Evolutionary conservation across 108 stramenopile species (phyloP).

Genomic region (Bacterosira constricta): DNA sequence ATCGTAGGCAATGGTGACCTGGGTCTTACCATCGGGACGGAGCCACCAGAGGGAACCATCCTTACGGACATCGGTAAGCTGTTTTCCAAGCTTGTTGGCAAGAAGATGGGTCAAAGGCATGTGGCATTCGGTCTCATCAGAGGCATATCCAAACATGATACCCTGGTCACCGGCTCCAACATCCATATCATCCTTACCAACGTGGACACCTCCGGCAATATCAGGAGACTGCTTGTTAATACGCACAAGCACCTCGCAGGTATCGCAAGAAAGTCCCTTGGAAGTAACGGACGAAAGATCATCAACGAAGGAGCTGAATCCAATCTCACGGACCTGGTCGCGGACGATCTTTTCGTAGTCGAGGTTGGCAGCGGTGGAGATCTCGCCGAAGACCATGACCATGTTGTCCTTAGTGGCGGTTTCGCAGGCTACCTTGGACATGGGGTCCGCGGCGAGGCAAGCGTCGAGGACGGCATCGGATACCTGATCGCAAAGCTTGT

Average conservation of each 20-base stretch:
- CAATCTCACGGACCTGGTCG: constrained; percentile 95
- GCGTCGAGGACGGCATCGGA: constrained; percentile 98
- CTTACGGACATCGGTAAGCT: constrained; percentile 97
- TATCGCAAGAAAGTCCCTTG: constrained; percentile 96
- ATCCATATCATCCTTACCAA: constrained; percentile 90
- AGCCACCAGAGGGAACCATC: constrained; percentile 93
- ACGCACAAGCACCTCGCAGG: constrained; percentile 96
- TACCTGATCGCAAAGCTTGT: constrained; percentile 95
- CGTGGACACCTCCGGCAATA: constrained; percentile 96
- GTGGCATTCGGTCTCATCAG: constrained; percentile 93
- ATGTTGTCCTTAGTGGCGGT: constrained; percentile 99
- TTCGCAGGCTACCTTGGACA: constrained; percentile 97
- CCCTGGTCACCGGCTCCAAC: constrained; percentile 98
- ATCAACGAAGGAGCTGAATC: constrained; percentile 90
- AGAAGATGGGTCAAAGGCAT: constrained; percentile 98
- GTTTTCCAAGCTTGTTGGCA: constrained; percentile 92
- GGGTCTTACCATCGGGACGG: constrained; percentile 98
- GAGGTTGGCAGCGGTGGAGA: constrained; percentile 94
- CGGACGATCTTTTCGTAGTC: constrained; percentile 98
- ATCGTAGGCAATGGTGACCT: constrained; percentile 96
- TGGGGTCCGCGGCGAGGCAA: constrained; percentile 92
- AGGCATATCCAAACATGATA: constrained; percentile 99
- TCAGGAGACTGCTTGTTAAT: constrained; percentile 99
- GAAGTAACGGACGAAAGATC: constrained; percentile 75
- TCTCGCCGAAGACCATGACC: constrained; percentile 99